These are phyloP conservation scores for Aspergillus intermedius DNA, from an alignment of 2,329 filamentous ascomycete species.

Conservation along the genomic window DNA sequence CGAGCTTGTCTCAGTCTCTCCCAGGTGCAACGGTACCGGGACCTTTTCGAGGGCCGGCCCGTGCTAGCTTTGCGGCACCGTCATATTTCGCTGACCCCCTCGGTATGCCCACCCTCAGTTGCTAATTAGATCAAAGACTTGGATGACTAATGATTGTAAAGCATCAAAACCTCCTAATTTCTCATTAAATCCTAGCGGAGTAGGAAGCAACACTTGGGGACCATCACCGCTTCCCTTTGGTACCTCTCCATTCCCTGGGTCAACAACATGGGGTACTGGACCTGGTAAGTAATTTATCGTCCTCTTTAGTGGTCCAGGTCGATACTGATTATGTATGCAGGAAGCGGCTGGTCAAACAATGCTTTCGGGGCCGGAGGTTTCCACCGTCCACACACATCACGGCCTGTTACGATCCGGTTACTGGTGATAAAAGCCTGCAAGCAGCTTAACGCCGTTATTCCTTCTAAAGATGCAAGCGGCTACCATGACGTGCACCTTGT, in stretches of 20 bases:
- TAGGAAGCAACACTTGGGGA: slow-evolving; percentile 30
- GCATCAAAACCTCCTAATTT: slow-evolving; percentile 30
- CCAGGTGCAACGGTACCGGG: slow-evolving; percentile 51
- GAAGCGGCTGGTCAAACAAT: slow-evolving; percentile 42
- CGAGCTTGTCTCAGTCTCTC: slow-evolving; percentile 37
- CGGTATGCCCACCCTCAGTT: slow-evolving; percentile 24
- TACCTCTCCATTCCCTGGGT: slow-evolving; percentile 28
- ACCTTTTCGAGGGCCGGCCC: slow-evolving; percentile 34
- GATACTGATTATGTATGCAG: slow-evolving; percentile 22
- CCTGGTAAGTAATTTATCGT: slow-evolving; percentile 24
- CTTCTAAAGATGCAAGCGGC: slow-evolving; percentile 46
- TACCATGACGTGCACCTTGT: slow-evolving; percentile 65
- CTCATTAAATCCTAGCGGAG: slow-evolving; percentile 19
- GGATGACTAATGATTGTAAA: slow-evolving; percentile 15
- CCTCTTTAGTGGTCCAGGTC: not conserved
- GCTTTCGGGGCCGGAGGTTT: slow-evolving; percentile 45
- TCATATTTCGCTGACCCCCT: slow-evolving; percentile 40
- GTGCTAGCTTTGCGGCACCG: slow-evolving; percentile 37
- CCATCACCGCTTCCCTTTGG: slow-evolving; percentile 34
- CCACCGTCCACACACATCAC: slow-evolving; percentile 51
- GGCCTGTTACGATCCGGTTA: slow-evolving; percentile 63
- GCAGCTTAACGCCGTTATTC: slow-evolving; percentile 41
- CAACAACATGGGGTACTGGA: slow-evolving; percentile 33
- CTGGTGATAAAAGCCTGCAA: slow-evolving; percentile 76
- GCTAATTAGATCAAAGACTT: not conserved